Base-by-base conservation (phyloP, 345 rosid species). In the Toxicodendron radicans region DNA sequence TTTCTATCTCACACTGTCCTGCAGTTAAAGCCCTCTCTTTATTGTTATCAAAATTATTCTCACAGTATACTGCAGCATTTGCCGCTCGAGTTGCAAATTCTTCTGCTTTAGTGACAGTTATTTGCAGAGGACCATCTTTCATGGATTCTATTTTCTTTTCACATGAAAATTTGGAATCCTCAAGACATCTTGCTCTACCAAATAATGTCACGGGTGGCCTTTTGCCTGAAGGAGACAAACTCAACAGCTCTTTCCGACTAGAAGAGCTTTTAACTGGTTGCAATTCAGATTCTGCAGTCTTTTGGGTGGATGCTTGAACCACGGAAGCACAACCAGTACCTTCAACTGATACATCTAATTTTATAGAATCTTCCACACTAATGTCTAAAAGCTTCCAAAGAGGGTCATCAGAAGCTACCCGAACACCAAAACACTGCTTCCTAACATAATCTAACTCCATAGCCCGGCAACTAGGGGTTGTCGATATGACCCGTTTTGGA, bases 341-440 rank as follows among this genome's bases (percentile, higher is more conserved):
- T 72, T 63, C 69, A 45, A 46, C 64, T 30, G 85, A 45, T 60
- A 76, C 77, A 73, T 70, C 70, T 23, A 76, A 72, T 74, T 66
- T 74, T 8, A 75, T n/a, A 64, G 89, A 81, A 64, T 71, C 76
- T 65, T 82, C 87, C 59, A 76, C 70, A 12, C 79, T 76, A n/a
- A 92, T 87, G 82, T 85, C 91, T 70, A 92, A 73, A 81, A 92
- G 89, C 81, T 89, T 92, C 98, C 97, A 92, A 48, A 92, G 76
- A 81, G 85, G 88, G 69, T 89, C 91, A 70, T 80, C 84, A 8
- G 82, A 58, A 72, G 81, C 74, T 78, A 89, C 71, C 71, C 71
- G 76, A 68, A 80, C 78, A 61, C 83, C 77, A 16, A 81, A 75
- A 73, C 90, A 92, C 63, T 84, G 78, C 79, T 75, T 88, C 83